Evolutionary conservation across 768 basidiomycete species (phyloP).

Genomic region (Hygrophoropsis aurantiaca): DNA sequence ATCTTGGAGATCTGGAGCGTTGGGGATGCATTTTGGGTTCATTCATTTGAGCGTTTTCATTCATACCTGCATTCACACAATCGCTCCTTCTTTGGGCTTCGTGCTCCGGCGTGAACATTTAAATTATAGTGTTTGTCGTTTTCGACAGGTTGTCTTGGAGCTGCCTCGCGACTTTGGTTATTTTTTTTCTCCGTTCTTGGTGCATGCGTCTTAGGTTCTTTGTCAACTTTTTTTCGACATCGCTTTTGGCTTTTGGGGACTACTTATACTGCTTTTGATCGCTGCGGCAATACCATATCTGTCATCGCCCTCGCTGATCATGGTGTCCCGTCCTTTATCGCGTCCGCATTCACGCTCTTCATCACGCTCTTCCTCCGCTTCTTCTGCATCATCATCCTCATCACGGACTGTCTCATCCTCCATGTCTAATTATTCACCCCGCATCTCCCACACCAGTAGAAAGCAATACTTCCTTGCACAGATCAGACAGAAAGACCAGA

Average conservation of each 20-base stretch:
- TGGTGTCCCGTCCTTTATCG: conserved; percentile 2
- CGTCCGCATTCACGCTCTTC: conserved; percentile 17
- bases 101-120: background rate
- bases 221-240: background rate
- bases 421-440: conserved; percentile 19
- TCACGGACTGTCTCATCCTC: conserved; percentile 40
- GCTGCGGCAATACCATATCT: background rate
- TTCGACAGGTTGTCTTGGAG: conserved; percentile 1
- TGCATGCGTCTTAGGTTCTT: background rate
- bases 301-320: background rate
- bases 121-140: background rate
- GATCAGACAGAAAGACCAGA: conserved; percentile 83
- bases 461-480: conserved; percentile 84
- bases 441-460: conserved; percentile 53
- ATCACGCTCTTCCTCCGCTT: conserved; percentile 26
- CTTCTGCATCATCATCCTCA: conserved; percentile 29
- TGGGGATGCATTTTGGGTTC: background rate
- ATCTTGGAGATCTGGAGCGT: conserved; percentile 8
- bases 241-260: background rate
- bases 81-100: background rate
- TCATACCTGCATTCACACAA: background rate
- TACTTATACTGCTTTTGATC: background rate
- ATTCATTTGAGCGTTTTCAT: background rate
- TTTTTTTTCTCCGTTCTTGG: background rate
- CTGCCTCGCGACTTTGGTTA: conserved; percentile 20